Percentiles rank a stretch among this genome's conserved stretches.
These are phyloP conservation scores for Solanum boliviense DNA, from an alignment of 257 asterid species.

Conservation along the genomic window DNA sequence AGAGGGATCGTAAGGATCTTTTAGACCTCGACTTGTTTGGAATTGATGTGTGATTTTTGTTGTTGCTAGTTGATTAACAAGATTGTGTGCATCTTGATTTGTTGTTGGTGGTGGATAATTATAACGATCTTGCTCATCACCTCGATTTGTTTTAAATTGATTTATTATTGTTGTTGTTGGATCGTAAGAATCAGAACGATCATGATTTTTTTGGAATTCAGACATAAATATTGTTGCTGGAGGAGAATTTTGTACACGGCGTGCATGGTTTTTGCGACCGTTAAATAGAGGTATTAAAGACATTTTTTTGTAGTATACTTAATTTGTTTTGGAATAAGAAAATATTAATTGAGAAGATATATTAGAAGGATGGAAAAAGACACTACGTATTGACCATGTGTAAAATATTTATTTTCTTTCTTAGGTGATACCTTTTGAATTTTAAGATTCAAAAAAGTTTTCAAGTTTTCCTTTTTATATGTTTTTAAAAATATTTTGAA, in stretches of 20 bases:
- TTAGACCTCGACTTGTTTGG: not conserved
- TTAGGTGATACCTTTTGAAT: no score
- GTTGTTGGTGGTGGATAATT: not conserved
- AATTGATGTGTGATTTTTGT: not conserved
- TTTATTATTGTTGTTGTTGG: not conserved
- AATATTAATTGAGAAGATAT: not conserved
- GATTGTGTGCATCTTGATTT: not conserved
- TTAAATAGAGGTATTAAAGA: conserved; percentile 6
- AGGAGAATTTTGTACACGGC: not conserved
- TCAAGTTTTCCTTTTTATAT: no score
- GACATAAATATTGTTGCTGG: not conserved
- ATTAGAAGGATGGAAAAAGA: no score
- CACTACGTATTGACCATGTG: no score
- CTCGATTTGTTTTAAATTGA: not conserved
- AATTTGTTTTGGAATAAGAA: not conserved
- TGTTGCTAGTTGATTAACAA: not conserved
- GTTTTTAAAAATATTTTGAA: no score
- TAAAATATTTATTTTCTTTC: no score
- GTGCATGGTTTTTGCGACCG: not conserved
- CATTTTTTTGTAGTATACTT: not conserved
- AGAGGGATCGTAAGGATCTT: not conserved
- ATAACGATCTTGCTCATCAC: not conserved
- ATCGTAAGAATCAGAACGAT: not conserved
- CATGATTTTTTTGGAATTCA: not conserved
- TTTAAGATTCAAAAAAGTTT: no score